Conservation (phyloP, 495 filamentous ascomycete genomes). For the Xylaria castorea region DNA sequence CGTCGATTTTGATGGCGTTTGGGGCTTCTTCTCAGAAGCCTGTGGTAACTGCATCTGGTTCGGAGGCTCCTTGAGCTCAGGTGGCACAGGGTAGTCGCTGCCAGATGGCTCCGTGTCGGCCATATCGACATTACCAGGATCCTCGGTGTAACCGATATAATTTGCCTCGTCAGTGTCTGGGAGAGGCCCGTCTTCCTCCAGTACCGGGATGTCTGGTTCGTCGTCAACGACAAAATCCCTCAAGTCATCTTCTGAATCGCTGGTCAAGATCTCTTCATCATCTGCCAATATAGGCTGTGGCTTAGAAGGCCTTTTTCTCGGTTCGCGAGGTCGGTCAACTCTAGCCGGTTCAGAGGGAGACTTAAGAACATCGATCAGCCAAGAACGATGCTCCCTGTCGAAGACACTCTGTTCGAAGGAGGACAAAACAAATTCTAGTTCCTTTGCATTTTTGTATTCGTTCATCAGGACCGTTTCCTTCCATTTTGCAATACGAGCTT, state of each 20-base stretch:
- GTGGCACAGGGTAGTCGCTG: neutral
- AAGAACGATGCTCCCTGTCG: constrained; percentile 59
- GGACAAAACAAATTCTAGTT: constrained; percentile 59
- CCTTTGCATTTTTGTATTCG: constrained; percentile 54
- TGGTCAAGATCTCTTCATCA: constrained; percentile 54
- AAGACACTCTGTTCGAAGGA: constrained; percentile 68
- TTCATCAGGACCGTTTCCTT: constrained; percentile 56
- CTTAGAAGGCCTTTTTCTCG: constrained; percentile 32
- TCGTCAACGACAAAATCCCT: constrained; percentile 51
- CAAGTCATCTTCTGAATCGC: constrained; percentile 56
- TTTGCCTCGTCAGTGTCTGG: neutral
- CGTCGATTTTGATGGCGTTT: constrained; percentile 29
- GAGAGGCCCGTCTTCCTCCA: neutral
- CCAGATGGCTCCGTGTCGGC: neutral
- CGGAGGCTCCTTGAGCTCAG: neutral
- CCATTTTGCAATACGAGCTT: constrained; percentile 58
- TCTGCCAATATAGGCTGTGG: constrained; percentile 30
- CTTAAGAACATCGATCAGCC: constrained; percentile 61
- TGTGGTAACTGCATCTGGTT: neutral
- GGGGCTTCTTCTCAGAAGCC: neutral
- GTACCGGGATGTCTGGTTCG: constrained; percentile 6
- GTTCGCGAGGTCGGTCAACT: constrained; percentile 39
- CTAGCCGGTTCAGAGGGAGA: constrained; percentile 58
- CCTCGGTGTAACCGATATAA: neutral
- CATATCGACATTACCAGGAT: neutral